Evolutionary conservation across 73 alveolate species (phyloP), one percentile per base, ranked within the genome.

Genomic region (Paraurostyla sp.): DNA sequence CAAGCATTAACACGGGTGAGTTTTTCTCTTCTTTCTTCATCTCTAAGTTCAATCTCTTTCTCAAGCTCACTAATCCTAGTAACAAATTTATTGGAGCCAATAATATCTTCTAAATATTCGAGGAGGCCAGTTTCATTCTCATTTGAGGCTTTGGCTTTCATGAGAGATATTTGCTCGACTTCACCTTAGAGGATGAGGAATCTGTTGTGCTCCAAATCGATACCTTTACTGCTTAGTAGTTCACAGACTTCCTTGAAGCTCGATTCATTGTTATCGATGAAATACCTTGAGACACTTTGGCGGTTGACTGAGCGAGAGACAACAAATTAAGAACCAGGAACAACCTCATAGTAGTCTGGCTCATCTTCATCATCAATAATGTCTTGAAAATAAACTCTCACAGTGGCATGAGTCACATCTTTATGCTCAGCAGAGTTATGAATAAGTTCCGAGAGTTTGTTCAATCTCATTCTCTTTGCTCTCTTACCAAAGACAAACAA

Each of bases 401-500:
- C 99, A 65, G 93, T 93, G 43, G 99, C 98, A 58, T 65, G 80
- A 9, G 35, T 22, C 15, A 51, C 85, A 51, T 57, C 60, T n/a
- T 86, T 86, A 38, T 54, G 76, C n/a, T 52, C 75, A 29, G 83
- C 91, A 6, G 95, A 91, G 36, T 60, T 57, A 56, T 91, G 95
- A 38, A 83, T 42, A 0, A 83, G 83, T 69, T 88, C 96, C 36
- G 92, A 84, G 38, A 93, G 87, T 91, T 94, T 97, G 76, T 95
- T 94, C 63, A 96, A 68, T 32, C 99, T 85, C 99, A 97, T 94
- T 83, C 96, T 87, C 91, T 92, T 92, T n/a, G 99, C 99, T 46
- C 98, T 76, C 71, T 95, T 94, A 43, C 99, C 99, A 87, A 97
- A 97, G n/a, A 97, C 99, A 86, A 97, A 97, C 32, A 97, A 89